These are phyloP conservation scores for Fusarium newnesense DNA, from an alignment of 2,329 filamentous ascomycete genomes.

Conservation along the genomic window DNA sequence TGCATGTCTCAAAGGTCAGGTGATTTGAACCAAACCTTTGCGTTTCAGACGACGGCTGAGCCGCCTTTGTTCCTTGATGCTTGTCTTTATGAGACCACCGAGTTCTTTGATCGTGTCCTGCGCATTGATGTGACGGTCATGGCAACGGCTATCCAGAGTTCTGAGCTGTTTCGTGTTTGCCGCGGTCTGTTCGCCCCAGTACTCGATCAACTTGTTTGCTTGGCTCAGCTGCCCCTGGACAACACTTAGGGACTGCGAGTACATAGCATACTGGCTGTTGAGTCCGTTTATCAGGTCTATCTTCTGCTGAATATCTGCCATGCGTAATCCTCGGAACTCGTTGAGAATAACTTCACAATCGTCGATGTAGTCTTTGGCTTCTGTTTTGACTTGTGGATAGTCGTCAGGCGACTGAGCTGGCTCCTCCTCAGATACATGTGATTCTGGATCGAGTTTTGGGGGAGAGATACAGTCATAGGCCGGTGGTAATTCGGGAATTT, in stretches of 20 bases:
- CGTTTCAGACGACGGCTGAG: rapidly evolving
- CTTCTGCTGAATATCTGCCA: not conserved
- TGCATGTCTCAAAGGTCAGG: too few relatives aligned
- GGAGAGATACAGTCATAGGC: too few relatives aligned
- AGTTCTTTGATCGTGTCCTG: not conserved
- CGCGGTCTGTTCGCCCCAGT: too few relatives aligned
- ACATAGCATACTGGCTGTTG: not conserved
- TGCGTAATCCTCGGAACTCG: not conserved
- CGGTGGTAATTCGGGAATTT: too few relatives aligned
- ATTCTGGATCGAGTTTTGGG: not conserved
- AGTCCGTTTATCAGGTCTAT: not conserved
- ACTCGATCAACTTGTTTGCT: not conserved
- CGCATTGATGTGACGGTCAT: not conserved
- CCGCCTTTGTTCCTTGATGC: not conserved
- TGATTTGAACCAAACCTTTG: not conserved
- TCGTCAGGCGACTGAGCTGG: not conserved
- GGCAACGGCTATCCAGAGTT: not conserved
- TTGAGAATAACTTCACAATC: rapidly evolving
- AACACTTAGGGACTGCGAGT: not conserved
- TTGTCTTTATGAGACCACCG: rapidly evolving
- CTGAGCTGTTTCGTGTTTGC: not conserved
- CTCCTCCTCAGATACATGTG: not conserved
- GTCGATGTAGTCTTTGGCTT: too few relatives aligned
- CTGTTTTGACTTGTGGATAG: not conserved
- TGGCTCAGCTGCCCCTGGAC: not conserved